phyloP scores from a whole-genome alignment of 805 yeast genomes.

The Teunomyces kruisii region DNA sequence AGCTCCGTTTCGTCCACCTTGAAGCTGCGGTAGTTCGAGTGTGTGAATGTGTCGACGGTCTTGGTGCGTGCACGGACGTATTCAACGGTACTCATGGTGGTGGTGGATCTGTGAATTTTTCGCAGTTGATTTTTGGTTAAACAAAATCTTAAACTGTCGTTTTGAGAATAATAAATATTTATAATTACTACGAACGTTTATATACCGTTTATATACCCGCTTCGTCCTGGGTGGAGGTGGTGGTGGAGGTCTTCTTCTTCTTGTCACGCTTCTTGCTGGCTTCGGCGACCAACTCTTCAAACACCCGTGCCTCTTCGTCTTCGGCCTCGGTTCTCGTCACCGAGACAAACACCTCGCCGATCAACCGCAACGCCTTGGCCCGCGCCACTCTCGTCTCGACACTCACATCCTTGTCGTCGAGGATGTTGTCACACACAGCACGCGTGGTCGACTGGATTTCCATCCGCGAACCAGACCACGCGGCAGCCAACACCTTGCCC shows the following conservation, averaged over 20 bases:
- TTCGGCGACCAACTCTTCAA: conserved; percentile 65
- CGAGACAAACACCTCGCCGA: conserved; percentile 62
- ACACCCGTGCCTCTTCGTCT: conserved; percentile 73
- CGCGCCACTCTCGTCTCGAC: conserved; percentile 50
- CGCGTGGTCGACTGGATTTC: conserved; percentile 74
- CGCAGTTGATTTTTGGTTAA: background rate
- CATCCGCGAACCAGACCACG: conserved; percentile 80
- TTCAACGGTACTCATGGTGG: background rate
- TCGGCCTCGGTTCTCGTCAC: conserved; percentile 65
- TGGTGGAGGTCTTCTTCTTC: conserved; percentile 17
- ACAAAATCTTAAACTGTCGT: too few relatives aligned
- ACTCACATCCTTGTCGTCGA: conserved; percentile 56
- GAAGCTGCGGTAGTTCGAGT: conserved; percentile 63
- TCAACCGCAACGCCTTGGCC: conserved; percentile 59
- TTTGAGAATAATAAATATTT: too few relatives aligned
- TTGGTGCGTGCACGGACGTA: background rate
- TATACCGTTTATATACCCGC: background rate
- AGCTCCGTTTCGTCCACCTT: conserved; percentile 52
- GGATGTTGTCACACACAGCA: conserved; percentile 64
- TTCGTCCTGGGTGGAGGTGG: background rate
- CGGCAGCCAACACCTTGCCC: conserved; percentile 80
- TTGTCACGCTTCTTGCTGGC: conserved; percentile 43
- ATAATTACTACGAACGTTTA: background rate
- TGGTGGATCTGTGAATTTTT: too few relatives aligned
- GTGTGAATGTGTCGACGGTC: conserved; percentile 24